These are phyloP conservation scores for Aspergillus brasiliensis DNA, from an alignment of 2,329 filamentous ascomycete species.

Conservation along the genomic window DNA sequence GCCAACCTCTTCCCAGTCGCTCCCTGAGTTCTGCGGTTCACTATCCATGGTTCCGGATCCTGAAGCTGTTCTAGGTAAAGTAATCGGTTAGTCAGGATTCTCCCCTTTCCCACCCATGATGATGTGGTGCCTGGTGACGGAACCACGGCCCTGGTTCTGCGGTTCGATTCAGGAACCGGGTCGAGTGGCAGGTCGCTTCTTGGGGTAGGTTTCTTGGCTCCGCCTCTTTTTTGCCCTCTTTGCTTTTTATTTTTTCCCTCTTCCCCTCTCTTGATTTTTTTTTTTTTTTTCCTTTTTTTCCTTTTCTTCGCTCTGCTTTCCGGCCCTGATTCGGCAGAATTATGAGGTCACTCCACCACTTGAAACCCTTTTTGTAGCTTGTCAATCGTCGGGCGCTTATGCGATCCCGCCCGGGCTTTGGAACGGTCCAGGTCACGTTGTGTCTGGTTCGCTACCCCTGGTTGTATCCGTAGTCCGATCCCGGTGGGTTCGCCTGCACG, in stretches of 20 bases:
- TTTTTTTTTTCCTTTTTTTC: not conserved
- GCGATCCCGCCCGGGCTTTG: constrained; percentile 5
- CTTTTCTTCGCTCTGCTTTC: not conserved
- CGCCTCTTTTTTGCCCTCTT: constrained; percentile 1
- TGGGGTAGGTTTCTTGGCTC: not conserved
- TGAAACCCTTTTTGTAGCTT: constrained; percentile 7
- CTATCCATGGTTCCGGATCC: not conserved
- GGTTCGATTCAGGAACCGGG: constrained; percentile 1
- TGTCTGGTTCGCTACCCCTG: constrained; percentile 2
- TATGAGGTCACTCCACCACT: constrained; percentile 4
- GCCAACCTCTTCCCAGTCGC: not conserved
- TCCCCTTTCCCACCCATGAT: not conserved
- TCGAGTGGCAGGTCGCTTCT: constrained; percentile 1
- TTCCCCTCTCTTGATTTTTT: not conserved
- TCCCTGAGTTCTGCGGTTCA: not conserved
- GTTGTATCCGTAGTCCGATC: constrained; percentile 1
- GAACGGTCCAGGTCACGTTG: constrained; percentile 13
- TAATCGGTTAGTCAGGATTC: not conserved
- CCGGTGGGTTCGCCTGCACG: constrained; percentile 6
- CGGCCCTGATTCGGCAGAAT: constrained; percentile 4
- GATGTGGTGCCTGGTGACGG: not conserved
- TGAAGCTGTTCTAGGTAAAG: not conserved
- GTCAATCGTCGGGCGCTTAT: constrained; percentile 6
- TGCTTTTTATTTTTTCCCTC: not conserved
- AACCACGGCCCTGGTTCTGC: not conserved